phyloP scores from a whole-genome alignment of 75 land plant species.

The Isoetes taiwanensis region DNA sequence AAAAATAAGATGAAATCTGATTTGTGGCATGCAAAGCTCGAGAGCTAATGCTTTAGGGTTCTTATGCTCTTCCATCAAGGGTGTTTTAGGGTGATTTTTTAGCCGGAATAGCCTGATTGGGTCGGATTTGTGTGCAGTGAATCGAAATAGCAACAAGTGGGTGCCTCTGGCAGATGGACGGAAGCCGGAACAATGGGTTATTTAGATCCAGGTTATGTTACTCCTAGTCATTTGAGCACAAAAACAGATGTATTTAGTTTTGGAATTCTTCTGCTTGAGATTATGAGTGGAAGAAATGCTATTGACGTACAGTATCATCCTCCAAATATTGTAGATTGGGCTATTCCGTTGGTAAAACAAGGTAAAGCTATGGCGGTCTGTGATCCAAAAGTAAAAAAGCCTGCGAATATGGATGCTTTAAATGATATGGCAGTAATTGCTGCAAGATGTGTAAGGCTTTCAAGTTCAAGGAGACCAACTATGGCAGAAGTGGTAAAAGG shows the following conservation, averaged over 20 bases:
- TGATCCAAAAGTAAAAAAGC: slow-evolving; percentile 45
- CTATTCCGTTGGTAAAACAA: slow-evolving; percentile 54
- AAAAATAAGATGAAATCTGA: too few relatives aligned
- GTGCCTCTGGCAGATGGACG: too few relatives aligned
- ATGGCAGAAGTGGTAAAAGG: slow-evolving; percentile 67
- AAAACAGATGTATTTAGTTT: slow-evolving; percentile 89
- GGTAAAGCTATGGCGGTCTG: slow-evolving; percentile 42
- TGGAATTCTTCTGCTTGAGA: slow-evolving; percentile 79
- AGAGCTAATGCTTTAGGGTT: too few relatives aligned
- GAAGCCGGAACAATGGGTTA: slow-evolving; percentile 80
- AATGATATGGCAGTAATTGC: slow-evolving; percentile 57
- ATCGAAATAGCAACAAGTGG: too few relatives aligned
- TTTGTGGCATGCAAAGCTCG: too few relatives aligned
- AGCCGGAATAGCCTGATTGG: too few relatives aligned
- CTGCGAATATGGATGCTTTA: slow-evolving; percentile 36
- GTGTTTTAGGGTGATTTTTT: too few relatives aligned
- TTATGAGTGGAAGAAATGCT: slow-evolving; percentile 79
- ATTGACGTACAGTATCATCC: slow-evolving; percentile 62
- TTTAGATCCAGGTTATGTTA: slow-evolving; percentile 69
- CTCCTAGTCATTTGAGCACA: slow-evolving; percentile 69
- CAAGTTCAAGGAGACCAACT: slow-evolving; percentile 45
- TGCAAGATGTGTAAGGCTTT: slow-evolving; percentile 56
- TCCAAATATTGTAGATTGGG: slow-evolving; percentile 81
- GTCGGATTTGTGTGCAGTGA: too few relatives aligned
- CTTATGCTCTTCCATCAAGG: too few relatives aligned